phyloP scores from a whole-genome alignment of 176 grass and related monocot species.

The Areca catechu region DNA sequence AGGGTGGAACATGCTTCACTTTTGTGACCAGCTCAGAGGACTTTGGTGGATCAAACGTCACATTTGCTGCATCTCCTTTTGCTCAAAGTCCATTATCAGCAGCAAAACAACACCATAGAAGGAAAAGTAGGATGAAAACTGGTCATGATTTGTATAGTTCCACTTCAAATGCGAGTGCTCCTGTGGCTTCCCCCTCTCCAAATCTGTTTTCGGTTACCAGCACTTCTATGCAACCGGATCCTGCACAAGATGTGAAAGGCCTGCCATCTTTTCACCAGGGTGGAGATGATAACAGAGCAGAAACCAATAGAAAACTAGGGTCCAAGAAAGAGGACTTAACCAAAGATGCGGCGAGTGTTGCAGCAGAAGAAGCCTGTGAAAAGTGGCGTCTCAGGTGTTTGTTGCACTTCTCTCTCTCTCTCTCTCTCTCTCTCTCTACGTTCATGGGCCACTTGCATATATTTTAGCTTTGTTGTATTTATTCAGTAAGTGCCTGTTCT shows the following conservation, averaged over 20 bases:
- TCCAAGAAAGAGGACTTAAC: slow-evolving; percentile 15
- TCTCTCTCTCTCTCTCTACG: too few species aligned
- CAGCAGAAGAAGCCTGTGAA: slow-evolving; percentile 51
- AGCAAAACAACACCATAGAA: slow-evolving; percentile 49
- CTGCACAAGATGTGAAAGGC: slow-evolving; percentile 24
- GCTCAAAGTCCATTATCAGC: slow-evolving; percentile 22
- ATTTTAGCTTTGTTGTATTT: too few species aligned
- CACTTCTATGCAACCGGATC: slow-evolving; percentile 25
- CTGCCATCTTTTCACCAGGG: slow-evolving; percentile 25
- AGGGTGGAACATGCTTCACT: slow-evolving; percentile 17
- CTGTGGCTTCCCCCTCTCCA: slow-evolving; percentile 9
- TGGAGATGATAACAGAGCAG: slow-evolving; percentile 24
- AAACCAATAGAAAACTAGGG: slow-evolving; percentile 26
- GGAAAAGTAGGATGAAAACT: slow-evolving; percentile 51
- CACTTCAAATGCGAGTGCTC: neutral
- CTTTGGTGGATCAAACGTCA: slow-evolving; percentile 26
- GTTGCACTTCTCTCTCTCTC: too few species aligned
- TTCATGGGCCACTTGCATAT: too few species aligned
- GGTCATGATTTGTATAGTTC: slow-evolving; percentile 4
- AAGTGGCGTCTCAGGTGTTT: slow-evolving; percentile 84
- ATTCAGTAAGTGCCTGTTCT: too few species aligned
- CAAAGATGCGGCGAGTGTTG: slow-evolving; percentile 24
- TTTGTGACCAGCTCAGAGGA: slow-evolving; percentile 18
- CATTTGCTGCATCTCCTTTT: slow-evolving; percentile 35
- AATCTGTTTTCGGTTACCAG: slow-evolving; percentile 24